phyloP scores from a whole-genome alignment of 306 rosid species.

The Amphicarpaea edgeworthii region DNA sequence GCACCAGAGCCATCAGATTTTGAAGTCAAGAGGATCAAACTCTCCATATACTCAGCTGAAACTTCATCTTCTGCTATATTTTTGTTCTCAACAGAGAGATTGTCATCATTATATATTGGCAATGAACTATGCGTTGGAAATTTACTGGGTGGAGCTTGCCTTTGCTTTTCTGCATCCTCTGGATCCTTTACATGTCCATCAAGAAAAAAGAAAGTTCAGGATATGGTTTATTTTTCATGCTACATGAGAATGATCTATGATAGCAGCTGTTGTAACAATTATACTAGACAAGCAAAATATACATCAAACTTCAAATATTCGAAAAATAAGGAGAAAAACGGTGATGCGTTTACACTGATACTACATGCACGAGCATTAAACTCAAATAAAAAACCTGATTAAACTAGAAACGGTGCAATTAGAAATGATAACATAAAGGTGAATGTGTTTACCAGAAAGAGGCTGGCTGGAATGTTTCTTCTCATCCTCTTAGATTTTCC shows the following conservation, averaged over 20 bases:
- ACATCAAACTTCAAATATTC: not conserved
- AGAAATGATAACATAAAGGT: conserved; percentile 30
- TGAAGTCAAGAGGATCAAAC: conserved; percentile 63
- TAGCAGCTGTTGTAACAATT: not conserved
- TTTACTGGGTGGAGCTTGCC: conserved; percentile 52
- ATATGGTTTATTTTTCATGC: conserved; percentile 43
- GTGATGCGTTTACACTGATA: no score
- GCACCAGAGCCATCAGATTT: conserved; percentile 55
- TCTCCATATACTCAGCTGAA: conserved; percentile 65
- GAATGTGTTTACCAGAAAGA: conserved; percentile 66
- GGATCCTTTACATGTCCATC: conserved; percentile 50
- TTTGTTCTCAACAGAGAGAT: conserved; percentile 43
- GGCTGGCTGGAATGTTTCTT: conserved; percentile 60
- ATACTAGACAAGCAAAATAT: conserved; percentile 15
- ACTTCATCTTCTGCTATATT: conserved; percentile 46
- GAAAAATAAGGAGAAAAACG: conserved; percentile 16
- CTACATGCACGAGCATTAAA: no score
- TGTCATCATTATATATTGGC: conserved; percentile 52
- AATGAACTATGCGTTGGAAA: conserved; percentile 49
- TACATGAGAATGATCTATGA: conserved; percentile 45
- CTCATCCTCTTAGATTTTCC: conserved; percentile 84
- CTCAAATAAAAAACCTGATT: conserved; percentile 7
- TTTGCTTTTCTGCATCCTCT: conserved; percentile 54
- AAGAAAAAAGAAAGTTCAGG: conserved; percentile 38
- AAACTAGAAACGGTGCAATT: conserved; percentile 15